Evolutionary conservation across 345 rosid species (phyloP), one percentile per base, ranked within the genome.

Genomic region (Bruguiera sexangula): DNA sequence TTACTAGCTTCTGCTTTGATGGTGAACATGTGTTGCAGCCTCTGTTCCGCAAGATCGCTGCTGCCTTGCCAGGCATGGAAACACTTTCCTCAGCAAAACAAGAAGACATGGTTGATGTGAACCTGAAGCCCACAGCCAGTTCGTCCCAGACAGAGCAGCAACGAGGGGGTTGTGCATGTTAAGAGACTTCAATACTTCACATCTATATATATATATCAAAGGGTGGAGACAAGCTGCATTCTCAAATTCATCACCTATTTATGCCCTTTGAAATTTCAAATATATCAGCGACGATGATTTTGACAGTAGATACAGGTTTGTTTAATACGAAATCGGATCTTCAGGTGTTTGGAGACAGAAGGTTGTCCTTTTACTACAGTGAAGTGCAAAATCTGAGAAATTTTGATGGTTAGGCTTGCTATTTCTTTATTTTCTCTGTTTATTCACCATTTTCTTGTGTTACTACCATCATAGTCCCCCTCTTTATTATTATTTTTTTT

Each of bases 51-150:
- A 91, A 95, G 87, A 91, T 95, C 31, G 89, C 99, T 18, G 93
- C 93, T 6, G 96, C 96, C 43, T 83, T 95, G 76, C 97, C 99
- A n/a, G 97, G 99, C 58, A 91, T 95, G 97, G 98, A 94, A 78
- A 83, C 93, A 1, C 87, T 94, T 63, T 85, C 96, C 8, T 87
- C 98, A 18, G 79, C 96, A 5, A 91, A 87, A 72, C 92, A 88
- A 70, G 98, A 86, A 78, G 97, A 94, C 81, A 94, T 94, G 98
- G 97, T 91, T 27, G 98, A 94, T 66, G 97, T 91, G 72, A 94
- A 91, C 84, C 84, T 91, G 39, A 94, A 88, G 82, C 69, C 97
- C 1, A 82, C 90, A 0, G 82, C 76, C 69, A 88, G 84, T 82
- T 84, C 93, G 11, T 88, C 95, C 57, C 97, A 88, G 77, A 74